A percentile compares a stretch with the other conserved stretches of the same genome.
Evolutionary conservation across 306 rosid species (phyloP).

Genomic region (Styphnolobium japonicum): DNA sequence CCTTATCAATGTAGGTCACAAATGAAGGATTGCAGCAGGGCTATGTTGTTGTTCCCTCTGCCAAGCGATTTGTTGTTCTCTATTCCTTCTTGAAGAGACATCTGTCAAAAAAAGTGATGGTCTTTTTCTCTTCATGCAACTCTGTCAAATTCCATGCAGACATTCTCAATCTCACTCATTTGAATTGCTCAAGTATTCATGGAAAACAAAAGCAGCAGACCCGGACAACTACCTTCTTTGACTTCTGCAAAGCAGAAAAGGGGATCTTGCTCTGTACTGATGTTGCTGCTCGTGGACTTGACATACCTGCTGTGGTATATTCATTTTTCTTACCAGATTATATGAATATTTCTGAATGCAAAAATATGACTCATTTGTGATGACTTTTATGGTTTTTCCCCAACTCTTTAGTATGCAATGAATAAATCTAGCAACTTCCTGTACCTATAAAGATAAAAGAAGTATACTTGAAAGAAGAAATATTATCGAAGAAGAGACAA

Average conservation of each 20-base stretch:
- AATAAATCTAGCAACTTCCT: not conserved
- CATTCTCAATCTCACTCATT: conserved; percentile 62
- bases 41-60: conserved; percentile 81
- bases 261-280: conserved; percentile 94
- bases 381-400: not conserved
- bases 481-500: not conserved
- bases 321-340: not conserved
- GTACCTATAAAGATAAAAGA: not conserved
- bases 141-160: conserved; percentile 88
- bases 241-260: conserved; percentile 77
- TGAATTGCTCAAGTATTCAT: conserved; percentile 74
- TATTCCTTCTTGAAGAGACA: conserved; percentile 82
- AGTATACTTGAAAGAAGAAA: not conserved
- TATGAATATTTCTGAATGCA: not conserved
- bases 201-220: conserved; percentile 96
- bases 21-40: conserved; percentile 98
- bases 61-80: conserved; percentile 77
- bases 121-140: conserved; percentile 92
- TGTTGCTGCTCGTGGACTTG: conserved; percentile 97
- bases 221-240: conserved; percentile 70
- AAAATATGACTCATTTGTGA: not conserved
- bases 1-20: conserved; percentile 59
- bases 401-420: not conserved
- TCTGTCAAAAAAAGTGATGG: conserved; percentile 86
- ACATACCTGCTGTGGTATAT: conserved; percentile 84